Base-by-base conservation (phyloP, 192 early-diverging fungal genomes). In the Rhizoclosmatium globosum region DNA sequence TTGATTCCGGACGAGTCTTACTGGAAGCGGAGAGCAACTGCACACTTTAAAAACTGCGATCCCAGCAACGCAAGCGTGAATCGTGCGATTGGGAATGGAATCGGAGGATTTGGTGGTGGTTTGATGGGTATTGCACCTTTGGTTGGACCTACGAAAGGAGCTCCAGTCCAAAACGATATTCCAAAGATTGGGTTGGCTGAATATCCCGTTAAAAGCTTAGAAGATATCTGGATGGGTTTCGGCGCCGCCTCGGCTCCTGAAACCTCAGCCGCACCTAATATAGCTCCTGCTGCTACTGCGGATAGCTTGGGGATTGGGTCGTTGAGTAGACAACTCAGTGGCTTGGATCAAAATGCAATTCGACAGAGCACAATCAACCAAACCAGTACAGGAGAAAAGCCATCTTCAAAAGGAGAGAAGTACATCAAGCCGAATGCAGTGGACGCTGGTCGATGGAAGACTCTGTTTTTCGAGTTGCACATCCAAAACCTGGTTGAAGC, bases 1-100 rank as follows among this genome's bases (percentile, higher is more conserved):
- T 60, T 87, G 42, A 86, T 89, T 50, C 85, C 88, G 0, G 86
- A 87, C 61, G 83, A 86, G 38, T 23, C 56, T 3, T 89, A 89
- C 65, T 89, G 88, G 88, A 60, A 87, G 58, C 74, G 86, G 2
- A 72, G 83, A 13, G 64, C 84, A 15, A 42, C 68, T 17, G 75
- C 74, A 2, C 82, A 73, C 31, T 89, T 87, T 78, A 81, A 83
- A 56, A 67, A 77, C 46, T 80, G 82, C 64, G 76, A 84, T 62
- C 56, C 79, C 15, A 38, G 46, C 13, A 47, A 43, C 45, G 67
- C 19, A 13, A 58, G 13, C 60, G 19, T 21, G 23, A 58, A n/a
- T 39, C 11, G 3, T 2, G 21, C 70, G 56, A 43, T 71, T 56
- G 70, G 70, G 38, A 64, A 74, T 64, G 69, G 69, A 17, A 46